phyloP scores from a whole-genome alignment of 108 stramenopile species.

The Stephanodiscus triporus region DNA sequence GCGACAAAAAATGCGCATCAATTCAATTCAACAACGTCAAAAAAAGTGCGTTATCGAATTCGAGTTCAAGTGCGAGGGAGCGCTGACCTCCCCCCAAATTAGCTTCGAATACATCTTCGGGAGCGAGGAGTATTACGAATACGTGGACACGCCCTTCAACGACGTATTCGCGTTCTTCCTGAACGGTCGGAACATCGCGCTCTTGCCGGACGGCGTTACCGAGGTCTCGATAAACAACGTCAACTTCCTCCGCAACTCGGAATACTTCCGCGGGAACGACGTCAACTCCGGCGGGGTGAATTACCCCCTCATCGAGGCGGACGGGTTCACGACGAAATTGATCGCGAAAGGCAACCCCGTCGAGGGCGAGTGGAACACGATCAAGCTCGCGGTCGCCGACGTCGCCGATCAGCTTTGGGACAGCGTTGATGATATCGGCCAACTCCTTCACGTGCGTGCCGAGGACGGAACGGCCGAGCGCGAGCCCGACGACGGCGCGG shows the following conservation, averaged over 20 bases:
- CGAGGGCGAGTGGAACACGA: conserved; percentile 16
- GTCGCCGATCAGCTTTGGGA: conserved; percentile 32
- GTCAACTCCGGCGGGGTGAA: conserved; percentile 13
- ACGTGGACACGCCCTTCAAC: conserved; percentile 40
- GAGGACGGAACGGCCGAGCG: too few species aligned
- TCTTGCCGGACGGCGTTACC: conserved; percentile 10
- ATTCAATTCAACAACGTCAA: too few species aligned
- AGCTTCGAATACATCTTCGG: conserved; percentile 42
- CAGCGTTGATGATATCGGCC: too few species aligned
- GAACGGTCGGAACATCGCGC: conserved; percentile 39
- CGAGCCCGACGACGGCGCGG: too few species aligned
- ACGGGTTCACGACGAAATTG: conserved; percentile 44
- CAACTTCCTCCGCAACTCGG: conserved; percentile 30
- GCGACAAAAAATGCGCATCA: too few species aligned
- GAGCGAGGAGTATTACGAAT: conserved; percentile 51
- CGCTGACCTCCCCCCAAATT: too few species aligned
- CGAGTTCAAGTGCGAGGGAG: too few species aligned
- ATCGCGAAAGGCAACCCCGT: conserved; percentile 21
- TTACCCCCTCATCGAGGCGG: conserved; percentile 35
- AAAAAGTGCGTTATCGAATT: too few species aligned
- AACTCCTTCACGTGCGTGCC: too few species aligned
- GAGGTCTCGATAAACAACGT: conserved; percentile 41
- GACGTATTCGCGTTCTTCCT: conserved; percentile 44
- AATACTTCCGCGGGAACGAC: conserved; percentile 46
- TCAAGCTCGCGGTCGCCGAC: conserved; percentile 44